phyloP scores from a whole-genome alignment of 2,329 filamentous ascomycete species.

The Curvularia verruculosa region DNA sequence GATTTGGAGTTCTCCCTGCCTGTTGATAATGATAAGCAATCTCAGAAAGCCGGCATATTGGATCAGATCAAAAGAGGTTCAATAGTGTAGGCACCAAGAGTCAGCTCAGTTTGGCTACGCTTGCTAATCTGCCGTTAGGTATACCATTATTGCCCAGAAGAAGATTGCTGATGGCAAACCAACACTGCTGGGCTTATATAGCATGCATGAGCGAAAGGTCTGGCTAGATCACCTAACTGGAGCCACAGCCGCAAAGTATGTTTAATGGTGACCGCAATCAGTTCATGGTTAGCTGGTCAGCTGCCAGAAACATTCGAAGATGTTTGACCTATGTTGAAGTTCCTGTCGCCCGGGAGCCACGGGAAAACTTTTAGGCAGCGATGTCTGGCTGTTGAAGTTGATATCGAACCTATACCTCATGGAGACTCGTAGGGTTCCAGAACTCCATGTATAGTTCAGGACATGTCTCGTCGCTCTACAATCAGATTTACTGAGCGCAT shows the following conservation, averaged over 20 bases:
- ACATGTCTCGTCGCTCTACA: slow-evolving; percentile 6
- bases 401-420: slow-evolving; percentile 8
- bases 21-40: slow-evolving; percentile 16
- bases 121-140: slow-evolving; percentile 13
- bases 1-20: slow-evolving; percentile 24
- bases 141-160: slow-evolving; percentile 28
- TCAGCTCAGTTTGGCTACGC: background rate
- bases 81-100: slow-evolving; percentile 11
- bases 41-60: slow-evolving; percentile 33
- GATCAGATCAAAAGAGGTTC: slow-evolving; percentile 37
- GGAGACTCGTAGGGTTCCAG: background rate
- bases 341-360: no score
- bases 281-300: slow-evolving; percentile 25
- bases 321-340: no score
- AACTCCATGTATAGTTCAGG: slow-evolving; percentile 5
- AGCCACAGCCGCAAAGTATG: background rate
- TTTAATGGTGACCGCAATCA: background rate
- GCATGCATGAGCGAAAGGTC: slow-evolving; percentile 21
- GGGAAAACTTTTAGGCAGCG: no score
- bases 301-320: no score
- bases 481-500: no score
- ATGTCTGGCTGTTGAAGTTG: background rate
- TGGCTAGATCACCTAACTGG: slow-evolving; percentile 27
- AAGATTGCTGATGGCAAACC: slow-evolving; percentile 17
- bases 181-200: slow-evolving; percentile 28